These are phyloP conservation scores for Talaromyces thailandensis DNA, from an alignment of 495 filamentous ascomycete species.

Conservation along the genomic window DNA sequence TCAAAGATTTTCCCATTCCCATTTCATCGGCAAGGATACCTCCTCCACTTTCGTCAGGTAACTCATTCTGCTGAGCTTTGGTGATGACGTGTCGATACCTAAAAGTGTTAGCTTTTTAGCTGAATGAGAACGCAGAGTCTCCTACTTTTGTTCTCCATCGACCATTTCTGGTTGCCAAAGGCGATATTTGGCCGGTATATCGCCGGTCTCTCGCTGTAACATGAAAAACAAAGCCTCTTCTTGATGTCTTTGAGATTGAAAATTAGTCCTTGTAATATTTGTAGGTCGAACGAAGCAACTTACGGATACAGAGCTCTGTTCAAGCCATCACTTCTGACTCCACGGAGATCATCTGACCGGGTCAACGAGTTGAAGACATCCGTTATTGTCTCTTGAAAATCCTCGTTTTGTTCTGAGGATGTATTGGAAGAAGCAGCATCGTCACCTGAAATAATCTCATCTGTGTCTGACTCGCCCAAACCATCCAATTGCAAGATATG, in stretches of 20 bases:
- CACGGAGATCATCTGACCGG: not conserved
- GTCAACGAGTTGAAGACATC: conserved; percentile 1
- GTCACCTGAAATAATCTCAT: not conserved
- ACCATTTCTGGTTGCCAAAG: not conserved
- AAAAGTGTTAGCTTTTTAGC: not conserved
- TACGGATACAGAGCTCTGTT: conserved; percentile 1
- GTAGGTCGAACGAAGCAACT: not conserved
- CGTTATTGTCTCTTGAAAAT: conserved; percentile 3
- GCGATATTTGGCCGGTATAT: not conserved
- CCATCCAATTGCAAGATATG: conserved; percentile 1
- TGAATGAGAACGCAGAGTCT: not conserved
- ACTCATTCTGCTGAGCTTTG: conserved; percentile 44
- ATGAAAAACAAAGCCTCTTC: conserved; percentile 7
- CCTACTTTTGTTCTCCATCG: not conserved
- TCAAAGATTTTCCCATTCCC: conserved; percentile 19
- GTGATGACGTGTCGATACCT: not conserved
- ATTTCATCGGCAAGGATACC: conserved; percentile 17
- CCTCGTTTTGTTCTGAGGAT: not conserved
- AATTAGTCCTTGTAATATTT: not conserved
- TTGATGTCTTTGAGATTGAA: conserved; percentile 2
- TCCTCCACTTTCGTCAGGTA: conserved; percentile 50
- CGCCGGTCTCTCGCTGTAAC: not conserved
- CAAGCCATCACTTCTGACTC: not conserved
- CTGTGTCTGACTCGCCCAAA: not conserved
- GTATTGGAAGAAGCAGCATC: not conserved